A percentile compares a stretch with the other conserved stretches of the same genome.
Conservation (phyloP, 2,329 filamentous ascomycete genomes). For the Chaetothyriales sp. region DNA sequence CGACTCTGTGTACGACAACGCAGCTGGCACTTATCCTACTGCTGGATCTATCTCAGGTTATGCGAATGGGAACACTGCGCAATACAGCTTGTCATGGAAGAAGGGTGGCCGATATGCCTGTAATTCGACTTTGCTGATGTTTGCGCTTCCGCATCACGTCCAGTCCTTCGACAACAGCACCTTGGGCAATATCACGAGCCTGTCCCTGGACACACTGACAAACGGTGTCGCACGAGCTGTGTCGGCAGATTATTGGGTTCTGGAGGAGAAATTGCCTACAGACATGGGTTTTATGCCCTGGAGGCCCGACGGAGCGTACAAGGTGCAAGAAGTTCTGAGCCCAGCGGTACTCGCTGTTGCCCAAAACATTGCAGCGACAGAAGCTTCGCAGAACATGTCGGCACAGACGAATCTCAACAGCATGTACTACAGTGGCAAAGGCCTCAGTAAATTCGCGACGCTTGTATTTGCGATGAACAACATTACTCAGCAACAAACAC, state of each 20-base stretch:
- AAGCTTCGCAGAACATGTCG: constrained; percentile 63
- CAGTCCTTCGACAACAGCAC: constrained; percentile 53
- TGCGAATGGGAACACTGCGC: constrained; percentile 43
- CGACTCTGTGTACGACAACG: constrained; percentile 57
- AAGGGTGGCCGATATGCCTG: constrained; percentile 49
- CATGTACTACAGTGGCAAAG: constrained; percentile 89
- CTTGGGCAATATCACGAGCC: constrained; percentile 32
- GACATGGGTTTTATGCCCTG: constrained; percentile 68
- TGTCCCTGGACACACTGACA: constrained; percentile 63
- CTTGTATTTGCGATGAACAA: constrained; percentile 52
- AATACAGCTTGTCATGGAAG: constrained; percentile 59
- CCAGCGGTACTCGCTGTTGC: constrained; percentile 44
- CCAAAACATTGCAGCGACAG: constrained; percentile 47
- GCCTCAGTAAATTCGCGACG: constrained; percentile 59
- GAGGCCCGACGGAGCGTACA: constrained; percentile 36
- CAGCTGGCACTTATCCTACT: constrained; percentile 59
- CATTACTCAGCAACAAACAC: constrained; percentile 41
- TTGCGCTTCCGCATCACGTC: constrained; percentile 73
- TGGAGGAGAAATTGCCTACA: constrained; percentile 59
- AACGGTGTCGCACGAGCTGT: constrained; percentile 69
- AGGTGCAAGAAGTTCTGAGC: constrained; percentile 23
- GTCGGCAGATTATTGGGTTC: constrained; percentile 57
- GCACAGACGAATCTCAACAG: constrained; percentile 61
- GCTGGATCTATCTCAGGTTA: constrained; percentile 50
- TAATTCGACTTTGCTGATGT: constrained; percentile 56